phyloP scores from a whole-genome alignment of 2,329 filamentous ascomycete genomes.

The Penicillium polonicum region DNA sequence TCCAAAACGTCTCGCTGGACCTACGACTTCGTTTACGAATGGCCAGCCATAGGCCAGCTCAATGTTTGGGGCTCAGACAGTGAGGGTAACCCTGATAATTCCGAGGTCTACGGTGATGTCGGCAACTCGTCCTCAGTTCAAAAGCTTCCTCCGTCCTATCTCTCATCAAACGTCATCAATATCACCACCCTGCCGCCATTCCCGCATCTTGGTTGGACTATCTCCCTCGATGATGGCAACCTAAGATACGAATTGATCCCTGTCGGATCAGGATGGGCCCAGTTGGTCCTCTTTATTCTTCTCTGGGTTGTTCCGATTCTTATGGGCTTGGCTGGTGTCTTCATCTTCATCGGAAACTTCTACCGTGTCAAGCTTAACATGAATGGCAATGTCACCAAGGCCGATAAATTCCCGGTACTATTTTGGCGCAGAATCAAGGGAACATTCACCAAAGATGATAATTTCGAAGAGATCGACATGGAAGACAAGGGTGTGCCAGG shows the following conservation, averaged over 20 bases:
- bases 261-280: constrained; percentile 52
- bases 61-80: constrained; percentile 67
- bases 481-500: constrained; percentile 17
- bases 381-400: constrained; percentile 54
- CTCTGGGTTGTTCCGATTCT: constrained; percentile 55
- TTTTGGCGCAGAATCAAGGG: constrained; percentile 40
- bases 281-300: constrained; percentile 55
- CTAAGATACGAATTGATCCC: constrained; percentile 54
- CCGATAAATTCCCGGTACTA: constrained; percentile 37
- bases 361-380: constrained; percentile 65
- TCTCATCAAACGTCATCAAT: constrained; percentile 58
- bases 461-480: neutral
- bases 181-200: constrained; percentile 55
- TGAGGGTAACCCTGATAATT: constrained; percentile 60
- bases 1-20: constrained; percentile 53
- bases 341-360: constrained; percentile 61
- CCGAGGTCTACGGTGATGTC: constrained; percentile 59
- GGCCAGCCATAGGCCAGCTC: constrained; percentile 60
- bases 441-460: constrained; percentile 21
- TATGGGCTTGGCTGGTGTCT: constrained; percentile 52
- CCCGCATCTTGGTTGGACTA: constrained; percentile 55
- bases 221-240: constrained; percentile 56
- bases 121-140: constrained; percentile 61
- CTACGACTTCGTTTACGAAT: constrained; percentile 62
- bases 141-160: constrained; percentile 59